phyloP scores from a whole-genome alignment of 495 filamentous ascomycete species.

The Penicillium angulare region DNA sequence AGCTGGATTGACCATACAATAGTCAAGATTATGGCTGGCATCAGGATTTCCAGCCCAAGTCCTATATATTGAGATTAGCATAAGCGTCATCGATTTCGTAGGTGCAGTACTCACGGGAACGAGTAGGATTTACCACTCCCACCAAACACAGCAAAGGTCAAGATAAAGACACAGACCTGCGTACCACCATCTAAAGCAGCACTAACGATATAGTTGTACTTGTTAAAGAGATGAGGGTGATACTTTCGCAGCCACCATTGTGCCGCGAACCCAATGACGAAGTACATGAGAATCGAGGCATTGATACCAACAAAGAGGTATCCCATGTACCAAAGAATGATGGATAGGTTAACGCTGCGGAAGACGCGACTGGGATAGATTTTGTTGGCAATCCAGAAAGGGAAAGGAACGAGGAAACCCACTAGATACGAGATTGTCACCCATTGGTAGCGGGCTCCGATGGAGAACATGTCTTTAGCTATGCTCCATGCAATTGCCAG shows the following conservation, averaged over 20 bases:
- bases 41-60: constrained; percentile 19
- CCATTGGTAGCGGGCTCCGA: constrained; percentile 20
- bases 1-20: constrained; percentile 10
- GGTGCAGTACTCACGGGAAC: constrained; percentile 7
- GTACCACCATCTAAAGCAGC: constrained; percentile 52
- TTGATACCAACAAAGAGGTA: constrained; percentile 38
- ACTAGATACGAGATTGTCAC: constrained; percentile 32
- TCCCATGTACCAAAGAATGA: constrained; percentile 35
- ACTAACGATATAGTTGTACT: constrained; percentile 53
- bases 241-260: constrained; percentile 48
- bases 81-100: not conserved
- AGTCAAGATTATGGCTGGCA: constrained; percentile 19
- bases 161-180: constrained; percentile 45
- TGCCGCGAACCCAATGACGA: constrained; percentile 36
- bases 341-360: constrained; percentile 28
- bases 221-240: constrained; percentile 42
- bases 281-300: constrained; percentile 26
- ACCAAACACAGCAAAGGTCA: constrained; percentile 52
- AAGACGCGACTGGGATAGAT: constrained; percentile 12
- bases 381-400: constrained; percentile 31
- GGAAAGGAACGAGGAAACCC: constrained; percentile 34
- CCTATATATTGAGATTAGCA: constrained; percentile 2
- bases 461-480: not conserved
- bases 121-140: constrained; percentile 17
- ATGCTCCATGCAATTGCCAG: constrained; percentile 37